Evolutionary conservation across 2,329 filamentous ascomycete species (phyloP).

Genomic region (Elsinoe batatas): DNA sequence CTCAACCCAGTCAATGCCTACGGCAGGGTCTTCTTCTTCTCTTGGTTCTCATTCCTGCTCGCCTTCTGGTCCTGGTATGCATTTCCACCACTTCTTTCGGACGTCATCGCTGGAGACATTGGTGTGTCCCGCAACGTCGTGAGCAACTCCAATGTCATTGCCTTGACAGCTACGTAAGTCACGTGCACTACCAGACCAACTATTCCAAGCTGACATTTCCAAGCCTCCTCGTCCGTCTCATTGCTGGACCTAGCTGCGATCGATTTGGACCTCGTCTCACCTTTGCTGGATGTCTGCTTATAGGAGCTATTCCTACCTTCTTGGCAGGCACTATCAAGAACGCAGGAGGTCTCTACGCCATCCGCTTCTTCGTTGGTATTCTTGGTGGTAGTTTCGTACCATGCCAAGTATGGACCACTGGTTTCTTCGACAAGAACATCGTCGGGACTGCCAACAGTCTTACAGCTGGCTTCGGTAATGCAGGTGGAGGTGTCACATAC

Average conservation of each 20-base stretch:
- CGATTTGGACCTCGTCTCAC: constrained; percentile 69
- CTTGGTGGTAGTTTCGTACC: constrained; percentile 67
- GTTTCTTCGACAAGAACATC: constrained; percentile 87
- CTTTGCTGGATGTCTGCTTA: constrained; percentile 66
- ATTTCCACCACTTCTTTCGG: constrained; percentile 71
- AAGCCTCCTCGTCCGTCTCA: constrained; percentile 58
- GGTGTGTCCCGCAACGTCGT: constrained; percentile 60
- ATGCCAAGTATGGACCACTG: constrained; percentile 87
- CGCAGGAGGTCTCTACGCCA: constrained; percentile 56
- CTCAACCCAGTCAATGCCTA: constrained; percentile 71
- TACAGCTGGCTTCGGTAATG: constrained; percentile 75
- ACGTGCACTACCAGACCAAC: constrained; percentile 26
- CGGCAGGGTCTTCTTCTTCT: constrained; percentile 83
- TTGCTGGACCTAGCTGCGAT: constrained; percentile 79
- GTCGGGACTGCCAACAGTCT: constrained; percentile 82
- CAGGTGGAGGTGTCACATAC: constrained; percentile 83
- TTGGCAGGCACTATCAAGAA: constrained; percentile 68
- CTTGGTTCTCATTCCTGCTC: constrained; percentile 76
- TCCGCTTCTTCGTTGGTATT: constrained; percentile 73
- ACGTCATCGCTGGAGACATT: constrained; percentile 72
- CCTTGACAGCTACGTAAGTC: constrained; percentile 52
- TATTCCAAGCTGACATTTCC: constrained; percentile 27
- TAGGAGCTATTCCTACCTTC: constrained; percentile 70
- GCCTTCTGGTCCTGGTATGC: constrained; percentile 88
- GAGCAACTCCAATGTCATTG: constrained; percentile 84